phyloP scores from a whole-genome alignment of 805 yeast species.

The Hanseniaspora valbyensis region DNA sequence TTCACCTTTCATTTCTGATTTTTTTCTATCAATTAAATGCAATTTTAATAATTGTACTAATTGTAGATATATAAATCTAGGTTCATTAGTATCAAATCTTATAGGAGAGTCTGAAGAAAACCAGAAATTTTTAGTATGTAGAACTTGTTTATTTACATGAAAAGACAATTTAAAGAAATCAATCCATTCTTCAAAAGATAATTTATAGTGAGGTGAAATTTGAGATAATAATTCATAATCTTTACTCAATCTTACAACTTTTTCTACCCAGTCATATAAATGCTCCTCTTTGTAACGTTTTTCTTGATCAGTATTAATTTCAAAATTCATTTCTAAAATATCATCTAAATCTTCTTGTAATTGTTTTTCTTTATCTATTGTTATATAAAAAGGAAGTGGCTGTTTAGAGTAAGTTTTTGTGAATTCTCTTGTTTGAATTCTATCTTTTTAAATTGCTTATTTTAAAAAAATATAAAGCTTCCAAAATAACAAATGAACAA shows the following conservation, averaged over 20 bases:
- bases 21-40: not conserved
- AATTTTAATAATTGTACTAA: conserved; percentile 12
- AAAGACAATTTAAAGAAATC: conserved; percentile 17
- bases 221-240: conserved; percentile 22
- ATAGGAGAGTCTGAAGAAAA: conserved; percentile 56
- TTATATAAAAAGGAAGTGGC: conserved; percentile 2
- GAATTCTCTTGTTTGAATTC: not conserved
- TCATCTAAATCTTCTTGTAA: conserved; percentile 6
- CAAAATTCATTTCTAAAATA: not conserved
- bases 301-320: not conserved
- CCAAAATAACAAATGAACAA: no score
- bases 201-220: conserved; percentile 18
- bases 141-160: conserved; percentile 15
- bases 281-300: not conserved
- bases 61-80: conserved; percentile 45
- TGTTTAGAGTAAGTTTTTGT: conserved; percentile 8
- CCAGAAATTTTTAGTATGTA: conserved; percentile 43
- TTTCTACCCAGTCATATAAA: not conserved
- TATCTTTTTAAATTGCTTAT: not conserved
- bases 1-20: not conserved
- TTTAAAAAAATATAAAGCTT: not conserved
- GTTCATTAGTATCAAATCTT: conserved; percentile 56
- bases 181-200: conserved; percentile 24
- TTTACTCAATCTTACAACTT: conserved; percentile 16
- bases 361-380: conserved; percentile 1